Percentiles rank a stretch among this genome's conserved stretches.
Evolutionary conservation across 331 rosid genomes (phyloP).

Genomic region (Acacia concinna): DNA sequence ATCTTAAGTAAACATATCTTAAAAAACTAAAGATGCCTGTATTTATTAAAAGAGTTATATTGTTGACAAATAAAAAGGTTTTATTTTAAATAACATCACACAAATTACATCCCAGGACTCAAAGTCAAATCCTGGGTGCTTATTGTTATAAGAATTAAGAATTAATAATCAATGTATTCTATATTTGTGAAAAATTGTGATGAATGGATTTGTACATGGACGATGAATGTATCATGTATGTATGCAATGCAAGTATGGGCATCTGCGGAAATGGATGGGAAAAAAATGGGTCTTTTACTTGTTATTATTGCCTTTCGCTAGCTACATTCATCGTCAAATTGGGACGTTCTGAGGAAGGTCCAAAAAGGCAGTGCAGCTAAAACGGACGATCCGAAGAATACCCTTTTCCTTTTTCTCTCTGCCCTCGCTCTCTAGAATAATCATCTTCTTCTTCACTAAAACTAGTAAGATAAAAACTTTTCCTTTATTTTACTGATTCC

Average conservation of each 20-base stretch:
- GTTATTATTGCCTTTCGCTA: slow-evolving; percentile 32
- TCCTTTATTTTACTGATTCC: slow-evolving; percentile 39
- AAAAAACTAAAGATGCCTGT: neutral
- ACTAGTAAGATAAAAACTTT: slow-evolving; percentile 36
- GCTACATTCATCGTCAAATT: slow-evolving; percentile 48
- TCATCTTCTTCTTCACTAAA: slow-evolving; percentile 33
- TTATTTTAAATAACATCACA: neutral
- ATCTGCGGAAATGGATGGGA: slow-evolving; percentile 40
- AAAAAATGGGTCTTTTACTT: slow-evolving; percentile 3
- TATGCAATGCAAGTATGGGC: slow-evolving; percentile 38
- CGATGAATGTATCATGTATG: neutral
- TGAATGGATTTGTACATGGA: neutral
- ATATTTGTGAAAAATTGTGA: neutral
- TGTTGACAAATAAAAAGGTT: too few relatives aligned
- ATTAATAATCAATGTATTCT: neutral
- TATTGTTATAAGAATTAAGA: neutral
- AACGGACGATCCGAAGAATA: slow-evolving; percentile 74
- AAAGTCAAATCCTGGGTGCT: neutral
- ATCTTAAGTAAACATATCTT: neutral
- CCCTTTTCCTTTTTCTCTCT: slow-evolving; percentile 39
- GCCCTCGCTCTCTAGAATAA: slow-evolving; percentile 14
- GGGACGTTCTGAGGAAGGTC: slow-evolving; percentile 67
- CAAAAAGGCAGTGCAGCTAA: slow-evolving; percentile 59
- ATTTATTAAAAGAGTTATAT: neutral
- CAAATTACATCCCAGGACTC: neutral